These are phyloP conservation scores for Nakaseomyces kungkrabaensis DNA, from an alignment of 1,139 yeast genomes.

Conservation along the genomic window DNA sequence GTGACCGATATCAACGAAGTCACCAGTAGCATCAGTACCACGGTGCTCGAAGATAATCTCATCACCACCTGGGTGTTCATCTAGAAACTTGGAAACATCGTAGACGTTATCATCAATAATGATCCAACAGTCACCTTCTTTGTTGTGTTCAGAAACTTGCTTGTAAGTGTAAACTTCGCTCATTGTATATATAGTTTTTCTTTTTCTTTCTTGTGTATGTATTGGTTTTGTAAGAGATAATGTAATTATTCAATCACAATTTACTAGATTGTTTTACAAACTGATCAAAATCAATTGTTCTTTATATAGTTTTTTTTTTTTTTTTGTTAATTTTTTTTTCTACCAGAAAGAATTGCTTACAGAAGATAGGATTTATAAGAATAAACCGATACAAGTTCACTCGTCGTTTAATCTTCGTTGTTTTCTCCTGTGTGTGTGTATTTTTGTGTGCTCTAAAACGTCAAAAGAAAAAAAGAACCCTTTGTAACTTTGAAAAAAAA, in stretches of 20 bases:
- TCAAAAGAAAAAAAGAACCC: neutral
- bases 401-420: neutral
- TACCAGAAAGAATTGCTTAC: too few relatives aligned
- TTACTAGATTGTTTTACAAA: neutral
- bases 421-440: too few relatives aligned
- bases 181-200: neutral
- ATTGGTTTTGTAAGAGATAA: neutral
- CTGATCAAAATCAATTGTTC: neutral
- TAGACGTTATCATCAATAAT: conserved; percentile 86
- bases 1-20: conserved; percentile 94
- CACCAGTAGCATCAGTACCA: conserved; percentile 88
- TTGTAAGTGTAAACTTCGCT: conserved; percentile 45
- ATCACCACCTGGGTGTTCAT: conserved; percentile 99
- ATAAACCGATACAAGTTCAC: neutral
- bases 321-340: too few relatives aligned
- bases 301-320: neutral
- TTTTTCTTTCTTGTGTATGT: neutral
- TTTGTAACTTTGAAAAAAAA: neutral
- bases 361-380: too few relatives aligned
- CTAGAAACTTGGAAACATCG: conserved; percentile 72
- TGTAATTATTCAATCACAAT: neutral
- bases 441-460: neutral
- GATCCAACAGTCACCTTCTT: conserved; percentile 78
- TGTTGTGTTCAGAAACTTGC: conserved; percentile 71
- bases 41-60: conserved; percentile 88